These are phyloP conservation scores for Picochlorum sp. DNA, from an alignment of 139 green algal genomes.

Conservation along the genomic window DNA sequence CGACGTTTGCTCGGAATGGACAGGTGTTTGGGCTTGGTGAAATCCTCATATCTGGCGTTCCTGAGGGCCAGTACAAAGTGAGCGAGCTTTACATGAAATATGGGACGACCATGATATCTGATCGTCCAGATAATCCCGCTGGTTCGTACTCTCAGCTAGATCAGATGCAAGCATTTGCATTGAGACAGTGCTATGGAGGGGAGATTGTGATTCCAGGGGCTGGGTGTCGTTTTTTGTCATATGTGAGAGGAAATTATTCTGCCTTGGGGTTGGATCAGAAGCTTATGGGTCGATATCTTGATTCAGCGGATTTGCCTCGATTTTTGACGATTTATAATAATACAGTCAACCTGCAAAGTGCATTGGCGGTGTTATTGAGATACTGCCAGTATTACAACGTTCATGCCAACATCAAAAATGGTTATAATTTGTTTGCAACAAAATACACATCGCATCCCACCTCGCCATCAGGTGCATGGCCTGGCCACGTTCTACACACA, in stretches of 20 bases:
- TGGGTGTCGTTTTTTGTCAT: background rate
- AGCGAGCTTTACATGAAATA: constrained; percentile 5
- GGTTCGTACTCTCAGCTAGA: background rate
- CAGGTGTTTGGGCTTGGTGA: constrained; percentile 1
- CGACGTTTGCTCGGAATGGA: background rate
- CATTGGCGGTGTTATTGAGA: constrained; percentile 27
- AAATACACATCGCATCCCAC: constrained; percentile 12
- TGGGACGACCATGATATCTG: constrained; percentile 12
- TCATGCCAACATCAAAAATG: background rate
- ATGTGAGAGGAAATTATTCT: background rate
- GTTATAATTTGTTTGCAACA: constrained; percentile 7
- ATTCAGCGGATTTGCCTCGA: background rate
- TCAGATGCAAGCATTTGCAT: background rate
- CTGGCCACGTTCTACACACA: constrained; percentile 4
- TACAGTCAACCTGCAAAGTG: constrained; percentile 9
- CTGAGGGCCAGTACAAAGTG: constrained; percentile 6
- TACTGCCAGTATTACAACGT: background rate
- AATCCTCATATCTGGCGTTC: background rate
- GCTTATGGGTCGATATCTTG: background rate
- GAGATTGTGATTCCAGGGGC: background rate
- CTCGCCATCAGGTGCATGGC: background rate
- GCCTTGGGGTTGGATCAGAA: constrained; percentile 4
- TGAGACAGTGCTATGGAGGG: too few relatives aligned
- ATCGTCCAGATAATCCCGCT: constrained; percentile 4
- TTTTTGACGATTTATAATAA: background rate